Conservation (phyloP, 306 rosid genomes). For the Pyrus betulifolia region DNA sequence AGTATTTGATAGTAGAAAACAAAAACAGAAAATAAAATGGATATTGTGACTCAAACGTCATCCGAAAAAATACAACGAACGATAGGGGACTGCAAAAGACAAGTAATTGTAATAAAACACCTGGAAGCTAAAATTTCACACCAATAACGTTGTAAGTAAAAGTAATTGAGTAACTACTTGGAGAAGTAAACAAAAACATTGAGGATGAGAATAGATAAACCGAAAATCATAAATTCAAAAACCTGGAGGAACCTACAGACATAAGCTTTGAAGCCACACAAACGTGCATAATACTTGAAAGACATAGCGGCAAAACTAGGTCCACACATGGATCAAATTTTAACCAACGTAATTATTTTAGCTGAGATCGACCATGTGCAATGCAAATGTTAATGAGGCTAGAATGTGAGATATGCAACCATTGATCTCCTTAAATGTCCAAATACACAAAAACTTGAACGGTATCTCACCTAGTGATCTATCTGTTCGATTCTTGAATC, state of each 20-base stretch:
- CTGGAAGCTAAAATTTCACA: neutral
- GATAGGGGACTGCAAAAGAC: neutral
- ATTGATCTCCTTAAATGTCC: no score
- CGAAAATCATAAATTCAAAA: neutral
- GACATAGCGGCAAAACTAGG: neutral
- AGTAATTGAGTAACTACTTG: neutral
- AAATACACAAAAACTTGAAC: neutral
- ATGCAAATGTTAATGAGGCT: neutral
- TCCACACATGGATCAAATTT: neutral
- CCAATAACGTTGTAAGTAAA: neutral
- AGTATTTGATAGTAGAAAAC: neutral
- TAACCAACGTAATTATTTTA: neutral
- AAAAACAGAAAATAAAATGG: neutral
- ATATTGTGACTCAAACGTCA: no score
- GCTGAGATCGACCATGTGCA: neutral
- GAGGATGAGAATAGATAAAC: neutral
- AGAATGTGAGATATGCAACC: neutral
- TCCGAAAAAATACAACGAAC: neutral
- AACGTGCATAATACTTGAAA: neutral
- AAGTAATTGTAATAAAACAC: neutral
- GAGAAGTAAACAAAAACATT: neutral
- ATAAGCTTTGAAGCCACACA: neutral
- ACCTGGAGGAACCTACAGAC: neutral
- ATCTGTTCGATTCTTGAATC: slow-evolving; percentile 32
- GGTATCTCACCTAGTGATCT: slow-evolving; percentile 60